Evolutionary conservation across 257 asterid genomes (phyloP).

Genomic region (Penstemon barbatus): DNA sequence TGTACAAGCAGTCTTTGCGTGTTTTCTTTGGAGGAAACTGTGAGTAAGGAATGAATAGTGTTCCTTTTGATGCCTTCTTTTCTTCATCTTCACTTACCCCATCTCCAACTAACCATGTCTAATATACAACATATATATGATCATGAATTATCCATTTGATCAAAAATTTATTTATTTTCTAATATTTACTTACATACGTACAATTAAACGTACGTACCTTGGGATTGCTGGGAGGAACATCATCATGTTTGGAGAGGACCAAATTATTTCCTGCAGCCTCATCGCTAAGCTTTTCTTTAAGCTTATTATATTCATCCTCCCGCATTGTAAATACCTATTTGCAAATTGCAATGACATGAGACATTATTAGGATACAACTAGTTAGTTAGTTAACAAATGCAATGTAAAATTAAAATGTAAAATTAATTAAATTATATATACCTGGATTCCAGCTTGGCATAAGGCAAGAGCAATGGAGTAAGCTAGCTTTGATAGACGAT

Average conservation of each 20-base stretch:
- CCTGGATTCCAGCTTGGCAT: conserved; percentile 32
- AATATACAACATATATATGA: not conserved
- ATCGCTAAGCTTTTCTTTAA: conserved; percentile 24
- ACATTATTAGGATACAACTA: too few species aligned
- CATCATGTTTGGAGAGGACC: conserved; percentile 13
- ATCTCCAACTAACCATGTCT: conserved; percentile 48
- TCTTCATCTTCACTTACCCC: conserved; percentile 37
- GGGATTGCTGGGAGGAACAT: not conserved
- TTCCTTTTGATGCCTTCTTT: conserved; percentile 40
- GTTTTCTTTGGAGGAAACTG: conserved; percentile 42
- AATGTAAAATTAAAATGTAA: too few species aligned
- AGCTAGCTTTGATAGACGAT: conserved; percentile 26
- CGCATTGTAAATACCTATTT: conserved; percentile 23
- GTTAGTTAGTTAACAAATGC: too few species aligned
- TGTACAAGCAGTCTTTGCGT: conserved; percentile 41
- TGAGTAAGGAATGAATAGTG: conserved; percentile 43
- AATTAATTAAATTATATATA: too few species aligned
- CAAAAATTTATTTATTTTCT: too few species aligned
- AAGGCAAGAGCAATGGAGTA: conserved; percentile 27
- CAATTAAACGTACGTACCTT: too few species aligned
- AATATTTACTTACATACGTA: too few species aligned
- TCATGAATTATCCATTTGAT: too few species aligned
- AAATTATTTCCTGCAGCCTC: conserved; percentile 32
- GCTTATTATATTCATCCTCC: conserved; percentile 26
- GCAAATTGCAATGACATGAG: too few species aligned